Conservation (phyloP, 2,329 filamentous ascomycete genomes). For the Podosphaera aphanis region DNA sequence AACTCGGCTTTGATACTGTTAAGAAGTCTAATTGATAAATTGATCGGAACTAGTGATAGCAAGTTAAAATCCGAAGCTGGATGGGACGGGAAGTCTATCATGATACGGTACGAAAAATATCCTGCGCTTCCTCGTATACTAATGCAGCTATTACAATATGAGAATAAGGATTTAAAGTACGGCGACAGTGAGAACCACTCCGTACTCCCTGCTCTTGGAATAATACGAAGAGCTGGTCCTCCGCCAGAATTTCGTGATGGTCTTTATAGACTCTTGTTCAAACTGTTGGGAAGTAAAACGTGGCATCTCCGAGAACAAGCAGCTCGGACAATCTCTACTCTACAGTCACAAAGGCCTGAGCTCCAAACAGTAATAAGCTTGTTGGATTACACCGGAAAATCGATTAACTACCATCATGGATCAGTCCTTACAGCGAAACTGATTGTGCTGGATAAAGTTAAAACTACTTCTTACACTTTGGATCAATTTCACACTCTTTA, state of each 20-base stretch:
- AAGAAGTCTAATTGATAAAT: conserved; percentile 56
- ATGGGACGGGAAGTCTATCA: conserved; percentile 39
- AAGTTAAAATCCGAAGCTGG: conserved; percentile 36
- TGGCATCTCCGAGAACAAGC: conserved; percentile 72
- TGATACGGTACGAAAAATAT: conserved; percentile 48
- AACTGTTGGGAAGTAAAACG: conserved; percentile 41
- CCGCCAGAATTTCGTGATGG: conserved; percentile 30
- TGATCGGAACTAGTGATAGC: conserved; percentile 55
- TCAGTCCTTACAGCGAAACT: not conserved
- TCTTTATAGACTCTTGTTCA: conserved; percentile 33
- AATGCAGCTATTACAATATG: conserved; percentile 30
- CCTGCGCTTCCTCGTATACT: conserved; percentile 40
- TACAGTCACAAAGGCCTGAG: not conserved
- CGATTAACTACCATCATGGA: not conserved
- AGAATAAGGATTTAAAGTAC: conserved; percentile 3
- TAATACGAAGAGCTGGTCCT: conserved; percentile 48
- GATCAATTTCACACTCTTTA: not conserved
- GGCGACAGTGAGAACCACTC: conserved; percentile 18
- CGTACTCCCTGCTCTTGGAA: conserved; percentile 64
- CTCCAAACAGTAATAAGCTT: not conserved
- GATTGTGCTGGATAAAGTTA: not conserved
- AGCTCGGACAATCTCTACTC: conserved; percentile 19
- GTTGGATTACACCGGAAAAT: not conserved
- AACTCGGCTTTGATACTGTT: conserved; percentile 85
- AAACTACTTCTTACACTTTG: not conserved